phyloP scores from a whole-genome alignment of 1,284 basidiomycete species.

The Cryptococcus jaspeensis region DNA sequence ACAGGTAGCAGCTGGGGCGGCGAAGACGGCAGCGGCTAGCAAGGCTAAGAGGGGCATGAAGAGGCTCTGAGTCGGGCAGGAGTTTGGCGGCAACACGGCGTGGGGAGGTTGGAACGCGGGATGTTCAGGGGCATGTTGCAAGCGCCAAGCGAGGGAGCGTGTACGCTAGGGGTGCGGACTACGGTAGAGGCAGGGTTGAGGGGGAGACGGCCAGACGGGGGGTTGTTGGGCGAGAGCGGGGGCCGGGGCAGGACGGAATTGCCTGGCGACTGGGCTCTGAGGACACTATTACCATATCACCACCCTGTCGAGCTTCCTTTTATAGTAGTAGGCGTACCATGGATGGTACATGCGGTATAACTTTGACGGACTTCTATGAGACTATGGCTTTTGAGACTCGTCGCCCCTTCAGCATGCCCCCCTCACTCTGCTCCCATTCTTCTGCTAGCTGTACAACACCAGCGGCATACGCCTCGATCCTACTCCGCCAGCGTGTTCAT shows the following conservation, averaged over 20 bases:
- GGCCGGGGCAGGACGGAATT: background rate
- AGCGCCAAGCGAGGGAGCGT: background rate
- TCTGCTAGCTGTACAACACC: too few species aligned
- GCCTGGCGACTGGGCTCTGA: too few species aligned
- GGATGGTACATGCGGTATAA: too few species aligned
- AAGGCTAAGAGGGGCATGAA: constrained; percentile 48
- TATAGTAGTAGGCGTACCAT: too few species aligned
- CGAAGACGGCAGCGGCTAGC: constrained; percentile 25
- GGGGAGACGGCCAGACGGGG: background rate
- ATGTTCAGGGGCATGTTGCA: background rate
- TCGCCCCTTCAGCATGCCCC: too few species aligned
- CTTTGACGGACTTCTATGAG: too few species aligned
- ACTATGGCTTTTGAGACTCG: too few species aligned
- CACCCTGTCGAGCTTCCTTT: too few species aligned
- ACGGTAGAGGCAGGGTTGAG: background rate
- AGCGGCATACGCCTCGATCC: too few species aligned
- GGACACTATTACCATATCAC: too few species aligned
- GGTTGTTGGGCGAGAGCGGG: background rate
- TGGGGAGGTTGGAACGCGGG: background rate
- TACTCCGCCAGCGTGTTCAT: too few species aligned
- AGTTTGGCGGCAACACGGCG: background rate
- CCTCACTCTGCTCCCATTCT: too few species aligned
- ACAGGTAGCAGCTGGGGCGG: constrained; percentile 9
- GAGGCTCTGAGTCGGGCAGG: constrained; percentile 29
- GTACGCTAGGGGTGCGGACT: background rate